Base-by-base conservation (phyloP, 495 filamentous ascomycete genomes). In the Penicillium chermesinum region DNA sequence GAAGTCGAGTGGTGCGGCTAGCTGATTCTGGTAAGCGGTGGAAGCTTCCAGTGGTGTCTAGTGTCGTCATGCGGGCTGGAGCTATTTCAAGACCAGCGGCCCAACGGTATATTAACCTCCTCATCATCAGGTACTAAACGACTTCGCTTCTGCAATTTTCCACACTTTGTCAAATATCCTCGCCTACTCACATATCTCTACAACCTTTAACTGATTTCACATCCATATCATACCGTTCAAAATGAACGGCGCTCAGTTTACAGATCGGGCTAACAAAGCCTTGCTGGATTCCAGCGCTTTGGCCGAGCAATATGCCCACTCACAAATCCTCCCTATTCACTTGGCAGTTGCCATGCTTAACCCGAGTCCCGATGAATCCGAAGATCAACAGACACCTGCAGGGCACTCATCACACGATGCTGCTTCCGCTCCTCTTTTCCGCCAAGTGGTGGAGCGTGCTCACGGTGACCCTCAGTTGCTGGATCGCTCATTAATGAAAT, bases 381-480 rank as follows among this genome's bases (percentile, higher is more conserved):
- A 87, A 64, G 87, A 88, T 56, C 86, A 82, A 60, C 85, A 84
- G 58, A 17, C 35, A n/a, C 80, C 80, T 46, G 64, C 69, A 22
- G 64, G 70, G 41, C 78, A 84, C 38, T 76, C 82, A 13, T 79
- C 85, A 38, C 76, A 82, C 55, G 71, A 75, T 27, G 52, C 66
- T 6, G 45, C 72, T 16, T 73, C 82, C 2, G 72, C 77, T 53
- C 85, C 91, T 2, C 81, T 97, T 34, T 91, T 97, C 75, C 82
- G 85, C 46, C 93, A 97, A 68, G 91, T 96, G 50, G 76, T 98
- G 39, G 91, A 98, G 58, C 85, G 88, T 39, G 93, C 93, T 38
- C 85, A 95, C 63, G 93, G 93, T 58, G 93, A 98, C 62, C 77
- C 88, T 22, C 93, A 96, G 61, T 74, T 83, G 4, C 80, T 98